Conservation (phyloP, 164 flowering plant genomes). For the Cinnamomum chago region DNA sequence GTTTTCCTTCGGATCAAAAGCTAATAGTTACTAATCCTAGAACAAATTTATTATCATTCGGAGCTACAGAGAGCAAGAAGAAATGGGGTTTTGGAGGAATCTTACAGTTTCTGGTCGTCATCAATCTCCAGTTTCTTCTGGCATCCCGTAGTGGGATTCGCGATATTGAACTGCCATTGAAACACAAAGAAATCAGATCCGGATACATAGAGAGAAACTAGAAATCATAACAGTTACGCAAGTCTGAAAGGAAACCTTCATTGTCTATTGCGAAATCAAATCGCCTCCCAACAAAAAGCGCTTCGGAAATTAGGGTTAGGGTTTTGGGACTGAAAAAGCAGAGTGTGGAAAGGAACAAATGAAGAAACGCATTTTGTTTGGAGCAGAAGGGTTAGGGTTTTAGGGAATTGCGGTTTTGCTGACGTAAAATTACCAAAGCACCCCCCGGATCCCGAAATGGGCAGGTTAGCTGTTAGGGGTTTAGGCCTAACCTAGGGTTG, state of each 20-base stretch:
- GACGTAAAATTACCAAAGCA: not conserved
- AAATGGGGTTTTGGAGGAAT: not conserved
- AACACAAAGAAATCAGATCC: not conserved
- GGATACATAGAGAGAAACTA: not conserved
- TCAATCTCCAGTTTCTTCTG: conserved; percentile 25
- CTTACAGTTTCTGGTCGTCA: conserved; percentile 25
- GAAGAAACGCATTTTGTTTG: not conserved
- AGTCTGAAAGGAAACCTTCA: conserved; percentile 7
- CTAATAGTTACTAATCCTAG: not conserved
- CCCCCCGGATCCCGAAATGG: not conserved
- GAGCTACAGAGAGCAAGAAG: not conserved
- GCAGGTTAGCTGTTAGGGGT: too few species aligned
- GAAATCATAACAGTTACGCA: not conserved
- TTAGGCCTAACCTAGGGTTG: too few species aligned
- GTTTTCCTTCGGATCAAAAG: not conserved
- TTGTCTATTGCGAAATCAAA: not conserved
- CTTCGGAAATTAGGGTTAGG: not conserved
- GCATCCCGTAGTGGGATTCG: conserved; percentile 29
- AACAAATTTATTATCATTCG: not conserved
- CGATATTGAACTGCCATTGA: conserved; percentile 19
- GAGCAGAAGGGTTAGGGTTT: not conserved
- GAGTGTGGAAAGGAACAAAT: not conserved
- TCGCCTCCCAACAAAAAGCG: conserved; percentile 4
- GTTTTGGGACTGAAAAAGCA: not conserved
- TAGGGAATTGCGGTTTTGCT: not conserved